phyloP scores from a whole-genome alignment of 2,329 filamentous ascomycete genomes.

The Sporothrix protearum region DNA sequence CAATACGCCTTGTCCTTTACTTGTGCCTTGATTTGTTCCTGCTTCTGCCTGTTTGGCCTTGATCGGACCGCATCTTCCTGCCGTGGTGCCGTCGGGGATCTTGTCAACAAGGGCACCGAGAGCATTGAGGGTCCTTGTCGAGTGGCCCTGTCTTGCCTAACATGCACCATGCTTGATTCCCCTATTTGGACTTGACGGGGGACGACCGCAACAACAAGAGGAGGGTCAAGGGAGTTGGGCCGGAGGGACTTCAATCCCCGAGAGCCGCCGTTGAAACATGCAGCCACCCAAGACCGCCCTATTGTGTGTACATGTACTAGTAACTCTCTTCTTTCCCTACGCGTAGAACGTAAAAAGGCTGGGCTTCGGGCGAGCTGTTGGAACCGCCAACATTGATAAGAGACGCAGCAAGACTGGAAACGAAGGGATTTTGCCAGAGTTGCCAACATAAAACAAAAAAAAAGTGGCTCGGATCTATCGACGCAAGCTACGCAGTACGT shows the following conservation, averaged over 20 bases:
- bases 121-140: not conserved
- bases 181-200: not conserved
- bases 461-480: not conserved
- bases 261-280: constrained; percentile 2
- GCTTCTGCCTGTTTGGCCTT: not conserved
- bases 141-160: not conserved
- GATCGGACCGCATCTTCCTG: not conserved
- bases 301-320: not conserved
- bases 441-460: too few species aligned
- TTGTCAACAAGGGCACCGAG: not conserved
- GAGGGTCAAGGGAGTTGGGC: not conserved
- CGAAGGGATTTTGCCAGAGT: not conserved
- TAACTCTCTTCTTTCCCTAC: not conserved
- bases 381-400: not conserved
- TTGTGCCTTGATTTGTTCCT: not conserved
- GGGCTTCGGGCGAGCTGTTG: not conserved
- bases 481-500: not conserved
- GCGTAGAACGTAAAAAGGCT: not conserved
- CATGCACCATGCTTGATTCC: not conserved
- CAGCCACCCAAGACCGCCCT: not conserved
- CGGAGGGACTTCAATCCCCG: constrained; percentile 2
- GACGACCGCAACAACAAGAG: not conserved
- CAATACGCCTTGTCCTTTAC: not conserved
- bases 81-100: not conserved
- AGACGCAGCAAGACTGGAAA: not conserved